Base-by-base conservation (phyloP, 1,284 basidiomycete species). In the Puccinia polysora region DNA sequence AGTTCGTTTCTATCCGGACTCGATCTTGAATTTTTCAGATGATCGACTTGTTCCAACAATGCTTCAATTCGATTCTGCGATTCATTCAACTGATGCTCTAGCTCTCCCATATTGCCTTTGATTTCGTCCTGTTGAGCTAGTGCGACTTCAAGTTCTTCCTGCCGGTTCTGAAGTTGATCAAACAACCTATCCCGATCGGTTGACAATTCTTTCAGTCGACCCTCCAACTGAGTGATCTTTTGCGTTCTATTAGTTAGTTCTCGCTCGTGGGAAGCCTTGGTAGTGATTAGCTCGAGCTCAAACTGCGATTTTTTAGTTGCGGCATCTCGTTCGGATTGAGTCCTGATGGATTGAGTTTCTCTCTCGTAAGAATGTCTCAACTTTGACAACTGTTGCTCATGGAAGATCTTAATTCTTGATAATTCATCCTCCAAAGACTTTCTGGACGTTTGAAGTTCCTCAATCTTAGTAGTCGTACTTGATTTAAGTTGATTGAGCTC, bases 311-410 rank as follows among this genome's bases (percentile, higher is more conserved):
- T 71, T 20, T 55, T 64, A 6, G 58, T 45, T 8, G 49, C 34
- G 34, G 50, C 10, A 23, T 71, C 69, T 25, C 60, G 45, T 62
- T 71, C 69, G 15, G 43, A 64, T 43, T 63, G 59, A 55, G 34
- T 43, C 18, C 32, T 47, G 32, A 71, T 62, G 2, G 58, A 64
- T 40, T 62, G 49, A 52, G 34, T 71, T 40, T 71, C 69, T 23
- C 69, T 32, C 43, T 71, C 69, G 25, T 50, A 71, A 4, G 69
- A 71, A 52, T 71, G 58, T 34, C 69, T 38, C 50, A 71, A 28
- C 30, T 71, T 71, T 0, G 69, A 62, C 8, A 71, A 28, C 36
- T 71, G 69, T 23, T 71, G 69, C 25, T 71, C 59, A 10, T 71
- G 49, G 7, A 14, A 38, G 23, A 64, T 64, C 20, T 38, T 60